phyloP scores from a whole-genome alignment of 345 rosid species.

The Eucalyptus sp. region DNA sequence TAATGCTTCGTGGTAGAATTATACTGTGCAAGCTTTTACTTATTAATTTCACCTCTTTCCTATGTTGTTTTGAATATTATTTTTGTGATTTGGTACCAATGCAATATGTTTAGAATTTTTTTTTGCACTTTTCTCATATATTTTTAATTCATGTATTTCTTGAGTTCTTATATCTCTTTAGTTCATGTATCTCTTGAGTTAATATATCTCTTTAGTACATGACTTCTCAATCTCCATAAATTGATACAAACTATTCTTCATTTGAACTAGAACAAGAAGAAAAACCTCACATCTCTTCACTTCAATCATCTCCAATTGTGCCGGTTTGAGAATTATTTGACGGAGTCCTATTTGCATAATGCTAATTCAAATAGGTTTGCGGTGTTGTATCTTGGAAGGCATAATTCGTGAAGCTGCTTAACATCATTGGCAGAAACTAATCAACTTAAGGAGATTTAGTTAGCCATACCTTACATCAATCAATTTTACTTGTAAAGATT shows the following conservation, averaged over 20 bases:
- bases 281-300: neutral
- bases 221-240: neutral
- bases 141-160: neutral
- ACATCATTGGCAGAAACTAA: rapidly evolving
- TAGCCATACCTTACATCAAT: neutral
- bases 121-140: no score
- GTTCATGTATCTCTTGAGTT: neutral
- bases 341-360: neutral
- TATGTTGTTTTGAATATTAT: neutral
- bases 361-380: neutral
- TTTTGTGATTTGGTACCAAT: neutral
- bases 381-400: neutral
- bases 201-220: neutral
- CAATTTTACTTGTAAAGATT: no score
- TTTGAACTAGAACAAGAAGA: neutral
- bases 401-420: no score
- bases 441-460: neutral
- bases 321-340: neutral
- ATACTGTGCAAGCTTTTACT: neutral
- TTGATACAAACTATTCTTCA: neutral
- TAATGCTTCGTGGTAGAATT: neutral
- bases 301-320: neutral
- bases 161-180: no score
- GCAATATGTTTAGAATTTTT: no score
- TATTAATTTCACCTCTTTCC: neutral